phyloP scores from a whole-genome alignment of 169 alveolate species.

The Babesia caballi region DNA sequence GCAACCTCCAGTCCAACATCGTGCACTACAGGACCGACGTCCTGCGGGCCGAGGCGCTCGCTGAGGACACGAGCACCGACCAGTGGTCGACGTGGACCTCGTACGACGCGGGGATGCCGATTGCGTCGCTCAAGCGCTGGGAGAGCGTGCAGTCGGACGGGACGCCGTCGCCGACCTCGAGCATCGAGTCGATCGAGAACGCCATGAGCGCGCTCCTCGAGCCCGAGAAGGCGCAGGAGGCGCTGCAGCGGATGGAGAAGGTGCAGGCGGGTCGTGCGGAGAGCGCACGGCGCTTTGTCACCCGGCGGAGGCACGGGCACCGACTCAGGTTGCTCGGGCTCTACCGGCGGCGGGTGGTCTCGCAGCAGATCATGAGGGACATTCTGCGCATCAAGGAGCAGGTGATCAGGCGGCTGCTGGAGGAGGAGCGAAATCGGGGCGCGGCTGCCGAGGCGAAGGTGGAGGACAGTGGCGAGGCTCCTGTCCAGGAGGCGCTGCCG shows the following conservation, averaged over 20 bases:
- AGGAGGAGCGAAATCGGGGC: neutral
- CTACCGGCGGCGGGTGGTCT: neutral
- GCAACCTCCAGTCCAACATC: slow-evolving; percentile 17
- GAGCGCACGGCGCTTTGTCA: neutral
- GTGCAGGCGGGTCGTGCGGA: neutral
- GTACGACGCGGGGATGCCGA: too few relatives aligned
- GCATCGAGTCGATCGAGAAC: neutral
- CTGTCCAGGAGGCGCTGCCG: neutral
- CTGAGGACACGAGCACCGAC: neutral
- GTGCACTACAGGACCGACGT: slow-evolving; percentile 14
- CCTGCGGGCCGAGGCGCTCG: slow-evolving; percentile 4
- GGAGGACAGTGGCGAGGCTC: neutral
- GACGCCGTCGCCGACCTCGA: neutral
- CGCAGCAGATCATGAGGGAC: neutral
- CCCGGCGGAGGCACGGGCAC: neutral
- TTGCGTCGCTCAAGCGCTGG: neutral
- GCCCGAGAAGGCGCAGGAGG: neutral
- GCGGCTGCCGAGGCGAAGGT: neutral
- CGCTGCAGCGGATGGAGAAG: neutral
- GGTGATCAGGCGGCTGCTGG: neutral
- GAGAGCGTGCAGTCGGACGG: neutral
- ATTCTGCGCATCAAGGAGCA: slow-evolving; percentile 12
- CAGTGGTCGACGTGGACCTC: neutral
- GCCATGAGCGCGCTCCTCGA: neutral
- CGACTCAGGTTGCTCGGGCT: neutral